Evolutionary conservation across 352 stramenopile genomes (phyloP), one percentile per base, ranked within the genome.

Genomic region (Pythium scleroteichum): DNA sequence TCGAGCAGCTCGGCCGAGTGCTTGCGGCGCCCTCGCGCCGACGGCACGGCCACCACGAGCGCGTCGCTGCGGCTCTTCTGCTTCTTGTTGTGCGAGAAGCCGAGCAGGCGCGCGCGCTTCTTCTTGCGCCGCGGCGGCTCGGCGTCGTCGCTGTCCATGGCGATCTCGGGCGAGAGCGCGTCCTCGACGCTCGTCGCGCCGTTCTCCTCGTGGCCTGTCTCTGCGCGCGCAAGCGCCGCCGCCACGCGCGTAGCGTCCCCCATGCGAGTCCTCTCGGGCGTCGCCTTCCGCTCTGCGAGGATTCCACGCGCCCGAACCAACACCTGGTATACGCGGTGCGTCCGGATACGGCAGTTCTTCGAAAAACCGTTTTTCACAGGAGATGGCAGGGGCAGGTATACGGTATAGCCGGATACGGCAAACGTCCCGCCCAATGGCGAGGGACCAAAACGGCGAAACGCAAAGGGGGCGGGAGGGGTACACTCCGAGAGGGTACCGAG

Each of bases 91-190:
- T 52, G 22, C 9, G 61, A 53, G 24, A 64, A 64, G n/a, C 46
- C 51, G 0, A 46, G 27, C 10, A 49, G 42, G 12, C 57, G 58
- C 41, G 51, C 24, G 4, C 58, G 51, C 58, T 59, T 59, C 10
- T 67, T 67, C 1, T 53, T 51, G 29, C 52, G 59, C 49, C 4
- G 27, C 38, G n/a, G 27, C 2, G 27, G 40, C n/a, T 59, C 49
- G 20, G 52, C 40, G 7, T 42, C 53, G 52, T 67, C 59, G 22
- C 52, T 53, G 44, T 67, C 59, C 14, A 67, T 2, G 24, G 50
- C 60, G 20, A 61, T 39, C n/a, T 67, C 59, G n/a, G 59, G 59
- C 51, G 59, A 61, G 26, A 63, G 50, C 53, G 32, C 32, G 40
- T 69, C 62, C n/a, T 64, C 52, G 23, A 62, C 41, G 24, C 41